Percentiles rank a stretch among this genome's conserved stretches.
Evolutionary conservation across 306 rosid genomes (phyloP).

Genomic region (Boehmeria nivea): DNA sequence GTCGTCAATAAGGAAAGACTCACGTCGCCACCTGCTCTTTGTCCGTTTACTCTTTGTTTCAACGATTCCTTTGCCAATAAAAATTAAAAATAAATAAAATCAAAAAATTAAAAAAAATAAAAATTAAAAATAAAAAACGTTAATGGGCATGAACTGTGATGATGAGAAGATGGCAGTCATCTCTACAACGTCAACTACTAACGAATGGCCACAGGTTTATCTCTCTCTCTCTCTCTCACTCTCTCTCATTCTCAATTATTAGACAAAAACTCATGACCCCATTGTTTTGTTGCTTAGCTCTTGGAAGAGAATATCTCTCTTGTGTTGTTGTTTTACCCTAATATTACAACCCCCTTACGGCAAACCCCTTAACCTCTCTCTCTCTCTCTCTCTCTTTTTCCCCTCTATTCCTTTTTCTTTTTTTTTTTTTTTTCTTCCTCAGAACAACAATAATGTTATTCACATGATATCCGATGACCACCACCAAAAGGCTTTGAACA

Average conservation of each 20-base stretch:
- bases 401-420: too few species aligned
- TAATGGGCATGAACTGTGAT: constrained; percentile 34
- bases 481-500: constrained; percentile 23
- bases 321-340: constrained; percentile 54
- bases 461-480: constrained; percentile 42
- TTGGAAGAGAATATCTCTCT: constrained; percentile 76
- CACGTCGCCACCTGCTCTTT: constrained; percentile 61
- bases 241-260: constrained; percentile 59
- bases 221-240: constrained; percentile 27
- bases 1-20: constrained; percentile 20
- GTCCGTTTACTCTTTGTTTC: constrained; percentile 64
- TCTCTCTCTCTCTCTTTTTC: constrained; percentile 5
- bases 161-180: constrained; percentile 53
- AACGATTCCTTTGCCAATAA: constrained; percentile 38
- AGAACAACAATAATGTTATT: constrained; percentile 18
- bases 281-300: constrained; percentile 62
- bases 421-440: neutral
- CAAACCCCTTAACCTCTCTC: constrained; percentile 9
- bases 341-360: constrained; percentile 25
- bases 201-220: constrained; percentile 73
- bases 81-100: neutral
- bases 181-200: constrained; percentile 39
- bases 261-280: constrained; percentile 55
- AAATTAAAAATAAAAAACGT: constrained; percentile 36
- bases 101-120: neutral